Percentiles rank a stretch among this genome's conserved stretches.
Conservation (phyloP, 2,329 filamentous ascomycete genomes). For the Elsinoe batatas region DNA sequence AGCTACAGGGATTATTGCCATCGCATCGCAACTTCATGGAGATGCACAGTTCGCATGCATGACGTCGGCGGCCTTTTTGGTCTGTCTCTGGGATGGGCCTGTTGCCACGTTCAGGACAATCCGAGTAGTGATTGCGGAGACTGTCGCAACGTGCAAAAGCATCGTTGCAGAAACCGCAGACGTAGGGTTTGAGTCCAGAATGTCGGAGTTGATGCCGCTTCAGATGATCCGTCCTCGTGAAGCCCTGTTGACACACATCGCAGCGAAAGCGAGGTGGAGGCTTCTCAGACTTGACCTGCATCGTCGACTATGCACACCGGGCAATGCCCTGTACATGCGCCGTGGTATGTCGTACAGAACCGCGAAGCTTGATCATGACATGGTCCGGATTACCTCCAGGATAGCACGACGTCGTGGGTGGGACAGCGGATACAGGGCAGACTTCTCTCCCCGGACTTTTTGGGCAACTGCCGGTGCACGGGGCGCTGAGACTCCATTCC, state of each 20-base stretch:
- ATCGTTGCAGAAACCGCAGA: constrained; percentile 12
- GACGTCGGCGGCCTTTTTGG: constrained; percentile 10
- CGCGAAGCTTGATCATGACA: constrained; percentile 4
- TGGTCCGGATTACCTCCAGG: constrained; percentile 10
- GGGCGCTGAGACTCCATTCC: neutral
- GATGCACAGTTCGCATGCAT: constrained; percentile 10
- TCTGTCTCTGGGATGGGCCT: constrained; percentile 12
- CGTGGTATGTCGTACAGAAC: neutral
- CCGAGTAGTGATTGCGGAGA: constrained; percentile 11
- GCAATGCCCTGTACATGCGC: neutral
- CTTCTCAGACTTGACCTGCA: constrained; percentile 5
- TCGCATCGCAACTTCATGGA: constrained; percentile 13
- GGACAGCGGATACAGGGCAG: constrained; percentile 3
- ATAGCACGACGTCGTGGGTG: neutral
- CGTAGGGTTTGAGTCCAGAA: constrained; percentile 12
- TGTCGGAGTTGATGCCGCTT: constrained; percentile 11
- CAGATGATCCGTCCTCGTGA: constrained; percentile 12
- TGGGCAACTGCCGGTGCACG: neutral
- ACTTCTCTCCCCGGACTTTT: neutral
- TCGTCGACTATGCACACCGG: neutral
- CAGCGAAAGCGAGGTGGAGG: constrained; percentile 11
- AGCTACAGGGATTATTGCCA: constrained; percentile 11
- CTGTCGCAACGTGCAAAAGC: constrained; percentile 12
- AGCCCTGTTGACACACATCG: constrained; percentile 13
- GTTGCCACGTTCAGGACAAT: constrained; percentile 8